These are phyloP conservation scores for Rhytidiadelphus loreus DNA, from an alignment of 225 moss, liverwort and hornwort genomes.

Conservation along the genomic window DNA sequence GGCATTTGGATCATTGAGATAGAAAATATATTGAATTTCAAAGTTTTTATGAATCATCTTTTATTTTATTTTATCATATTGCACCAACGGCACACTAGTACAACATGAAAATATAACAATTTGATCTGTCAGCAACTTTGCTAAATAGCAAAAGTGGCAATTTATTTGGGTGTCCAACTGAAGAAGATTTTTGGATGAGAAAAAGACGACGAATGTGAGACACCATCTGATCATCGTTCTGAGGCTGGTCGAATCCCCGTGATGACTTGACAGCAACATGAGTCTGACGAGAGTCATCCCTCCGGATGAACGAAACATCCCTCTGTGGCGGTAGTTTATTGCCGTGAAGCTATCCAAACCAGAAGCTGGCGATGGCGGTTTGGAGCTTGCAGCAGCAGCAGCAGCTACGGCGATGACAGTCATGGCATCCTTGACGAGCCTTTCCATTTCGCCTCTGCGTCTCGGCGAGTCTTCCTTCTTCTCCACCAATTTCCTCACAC, in stretches of 20 bases:
- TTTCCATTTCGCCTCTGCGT: slow-evolving; percentile 22
- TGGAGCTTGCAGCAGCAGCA: neutral
- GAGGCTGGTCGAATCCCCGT: neutral
- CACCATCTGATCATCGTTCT: neutral
- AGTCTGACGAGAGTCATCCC: neutral
- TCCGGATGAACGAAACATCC: neutral
- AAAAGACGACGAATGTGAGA: neutral
- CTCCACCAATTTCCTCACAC: neutral
- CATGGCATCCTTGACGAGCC: slow-evolving; percentile 20
- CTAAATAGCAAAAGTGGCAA: too few species aligned
- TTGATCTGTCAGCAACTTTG: too few species aligned
- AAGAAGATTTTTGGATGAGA: neutral
- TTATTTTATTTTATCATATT: too few species aligned
- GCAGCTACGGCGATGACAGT: neutral
- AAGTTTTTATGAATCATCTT: too few species aligned
- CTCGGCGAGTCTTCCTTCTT: slow-evolving; percentile 7
- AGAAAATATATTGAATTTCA: too few species aligned
- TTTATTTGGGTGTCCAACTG: neutral
- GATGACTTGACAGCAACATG: neutral
- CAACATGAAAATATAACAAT: too few species aligned
- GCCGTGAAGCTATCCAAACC: slow-evolving; percentile 1
- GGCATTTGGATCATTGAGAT: too few species aligned
- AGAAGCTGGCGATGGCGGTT: slow-evolving; percentile 21
- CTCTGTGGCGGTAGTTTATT: neutral
- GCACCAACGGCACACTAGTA: too few species aligned